Evolutionary conservation across 805 yeast species (phyloP), one percentile per base, ranked within the genome.

Genomic region (Metschnikowia reukaufii): DNA sequence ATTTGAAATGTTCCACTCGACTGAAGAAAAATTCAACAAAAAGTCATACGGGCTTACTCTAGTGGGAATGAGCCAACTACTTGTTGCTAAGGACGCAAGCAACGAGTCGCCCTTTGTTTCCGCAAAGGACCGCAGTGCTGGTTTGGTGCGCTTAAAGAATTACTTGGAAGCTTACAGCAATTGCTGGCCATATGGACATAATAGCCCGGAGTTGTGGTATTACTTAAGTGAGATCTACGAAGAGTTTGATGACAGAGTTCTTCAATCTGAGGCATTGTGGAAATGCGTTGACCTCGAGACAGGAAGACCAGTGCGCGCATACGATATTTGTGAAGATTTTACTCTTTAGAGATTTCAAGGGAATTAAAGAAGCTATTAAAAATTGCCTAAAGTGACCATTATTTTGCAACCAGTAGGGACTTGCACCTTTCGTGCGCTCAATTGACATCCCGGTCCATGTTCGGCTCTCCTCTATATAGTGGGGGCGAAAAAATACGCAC

Each of bases 171-270:
- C 57, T 33, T 57, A 58, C 46, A 53, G 72, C 10, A 59, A 64
- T 30, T 59, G 68, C 43, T 67, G 74, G 68, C 77, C 76, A 29
- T 59, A 56, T 42, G 77, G 74, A 6, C 56, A 57, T 53, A 75
- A 72, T 51, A 58, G 58, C 39, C 52, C 73, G 2, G 96, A 88
- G 62, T 73, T 84, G 10, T 85, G 91, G 86, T 84, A 81, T 77
- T 76, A 77, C 45, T 68, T 87, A 47, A 78, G 88, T 1, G 65
- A 73, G 52, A 74, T 86, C 18, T 85, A 85, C 60, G 90, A 83
- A 51, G 68, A 60, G 20, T 66, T 77, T 40, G 81, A 78, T 37
- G 86, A 83, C 49, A 74, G 74, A 49, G 50, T 63, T 9, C 64
- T 70, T 17, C 72, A 78, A 50, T 76, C 76, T 25, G 59, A 69